Conservation (phyloP, 192 early-diverging fungal species). For the Chytriomyces hyalinus region DNA sequence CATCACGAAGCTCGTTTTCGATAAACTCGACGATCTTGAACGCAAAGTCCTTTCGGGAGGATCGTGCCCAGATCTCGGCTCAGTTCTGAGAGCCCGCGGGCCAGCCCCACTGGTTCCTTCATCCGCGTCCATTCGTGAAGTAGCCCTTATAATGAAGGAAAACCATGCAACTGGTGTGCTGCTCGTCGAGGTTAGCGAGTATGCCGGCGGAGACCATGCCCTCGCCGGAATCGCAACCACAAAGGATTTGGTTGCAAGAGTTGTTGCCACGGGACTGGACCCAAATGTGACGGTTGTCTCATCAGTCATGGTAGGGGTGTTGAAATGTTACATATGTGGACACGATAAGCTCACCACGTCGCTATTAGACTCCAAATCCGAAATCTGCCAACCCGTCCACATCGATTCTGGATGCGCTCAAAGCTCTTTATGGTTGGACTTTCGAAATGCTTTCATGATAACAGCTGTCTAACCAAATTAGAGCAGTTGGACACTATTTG, state of each 20-base stretch:
- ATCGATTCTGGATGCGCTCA: conserved; percentile 56
- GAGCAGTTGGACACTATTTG: conserved; percentile 49
- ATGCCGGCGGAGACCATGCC: conserved; percentile 17
- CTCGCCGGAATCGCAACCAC: conserved; percentile 60
- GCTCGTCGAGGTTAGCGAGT: conserved; percentile 35
- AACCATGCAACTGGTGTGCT: conserved; percentile 53
- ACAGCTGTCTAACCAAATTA: not conserved
- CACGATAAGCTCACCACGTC: not conserved
- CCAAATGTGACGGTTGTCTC: conserved; percentile 88
- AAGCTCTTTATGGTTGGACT: conserved; percentile 49
- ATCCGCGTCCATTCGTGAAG: conserved; percentile 50
- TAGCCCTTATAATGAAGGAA: conserved; percentile 48
- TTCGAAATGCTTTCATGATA: not conserved
- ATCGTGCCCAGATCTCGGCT: conserved; percentile 69
- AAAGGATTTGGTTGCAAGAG: conserved; percentile 58
- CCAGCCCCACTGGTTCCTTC: conserved; percentile 42
- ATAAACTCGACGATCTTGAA: conserved; percentile 56
- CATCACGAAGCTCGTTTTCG: conserved; percentile 62
- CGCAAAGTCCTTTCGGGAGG: conserved; percentile 62
- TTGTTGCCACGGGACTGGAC: conserved; percentile 68
- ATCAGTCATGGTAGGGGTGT: conserved; percentile 80
- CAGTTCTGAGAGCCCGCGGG: conserved; percentile 25
- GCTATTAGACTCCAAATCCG: conserved; percentile 54
- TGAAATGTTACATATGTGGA: not conserved
- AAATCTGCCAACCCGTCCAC: conserved; percentile 48